Percentiles rank a stretch among this genome's conserved stretches.
These are phyloP conservation scores for Tuber magnatum DNA, from an alignment of 495 filamentous ascomycete species.

Conservation along the genomic window DNA sequence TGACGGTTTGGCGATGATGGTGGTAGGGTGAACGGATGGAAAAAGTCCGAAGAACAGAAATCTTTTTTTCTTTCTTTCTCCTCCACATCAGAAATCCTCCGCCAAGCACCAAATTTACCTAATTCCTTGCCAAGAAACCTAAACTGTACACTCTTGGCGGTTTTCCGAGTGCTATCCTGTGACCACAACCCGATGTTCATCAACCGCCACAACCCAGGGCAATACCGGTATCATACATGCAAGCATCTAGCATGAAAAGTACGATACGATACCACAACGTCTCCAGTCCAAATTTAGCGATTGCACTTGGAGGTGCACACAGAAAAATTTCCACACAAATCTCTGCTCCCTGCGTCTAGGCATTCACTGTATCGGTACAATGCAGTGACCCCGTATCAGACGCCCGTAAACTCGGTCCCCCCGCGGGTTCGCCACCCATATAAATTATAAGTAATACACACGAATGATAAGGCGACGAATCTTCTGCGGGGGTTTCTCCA, in stretches of 20 bases:
- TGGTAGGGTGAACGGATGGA: neutral
- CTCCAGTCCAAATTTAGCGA: neutral
- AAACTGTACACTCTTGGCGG: neutral
- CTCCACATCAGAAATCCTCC: constrained; percentile 21
- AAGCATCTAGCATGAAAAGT: neutral
- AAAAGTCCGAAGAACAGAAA: neutral
- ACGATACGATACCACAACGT: neutral
- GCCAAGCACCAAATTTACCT: constrained; percentile 13
- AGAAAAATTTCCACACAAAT: neutral
- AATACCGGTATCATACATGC: neutral
- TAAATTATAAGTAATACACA: no score
- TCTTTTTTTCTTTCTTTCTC: constrained; percentile 9
- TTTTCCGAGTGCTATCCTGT: neutral
- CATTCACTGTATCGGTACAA: no score
- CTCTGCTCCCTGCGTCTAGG: no score
- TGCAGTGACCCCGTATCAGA: no score
- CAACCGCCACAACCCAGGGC: neutral
- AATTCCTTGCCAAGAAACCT: neutral
- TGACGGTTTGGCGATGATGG: constrained; percentile 5
- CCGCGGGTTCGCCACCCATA: no score
- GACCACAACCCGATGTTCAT: neutral
- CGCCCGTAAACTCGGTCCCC: no score
- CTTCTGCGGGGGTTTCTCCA: no score
- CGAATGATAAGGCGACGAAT: no score
- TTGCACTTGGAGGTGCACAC: neutral